Evolutionary conservation across 495 filamentous ascomycete species (phyloP).

Genomic region (Xylaria curta): DNA sequence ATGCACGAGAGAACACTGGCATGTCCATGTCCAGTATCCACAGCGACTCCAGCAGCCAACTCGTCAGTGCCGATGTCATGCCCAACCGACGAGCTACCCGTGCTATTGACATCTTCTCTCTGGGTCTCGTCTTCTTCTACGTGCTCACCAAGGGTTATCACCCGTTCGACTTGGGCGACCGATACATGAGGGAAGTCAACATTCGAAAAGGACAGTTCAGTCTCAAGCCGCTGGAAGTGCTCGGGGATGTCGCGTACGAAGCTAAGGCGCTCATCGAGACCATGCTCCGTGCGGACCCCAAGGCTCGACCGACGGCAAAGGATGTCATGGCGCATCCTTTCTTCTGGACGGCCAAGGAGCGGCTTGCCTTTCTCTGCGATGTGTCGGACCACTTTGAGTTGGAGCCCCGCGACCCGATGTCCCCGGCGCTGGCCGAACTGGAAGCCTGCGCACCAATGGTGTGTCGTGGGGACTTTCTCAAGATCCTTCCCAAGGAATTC

Average conservation of each 20-base stretch:
- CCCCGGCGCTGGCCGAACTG: slow-evolving; percentile 67
- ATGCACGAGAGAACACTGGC: slow-evolving; percentile 43
- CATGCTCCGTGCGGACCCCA: slow-evolving; percentile 81
- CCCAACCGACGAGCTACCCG: slow-evolving; percentile 85
- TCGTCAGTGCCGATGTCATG: slow-evolving; percentile 47
- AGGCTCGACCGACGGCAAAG: slow-evolving; percentile 70
- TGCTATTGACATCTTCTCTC: slow-evolving; percentile 94
- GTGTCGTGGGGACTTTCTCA: slow-evolving; percentile 72
- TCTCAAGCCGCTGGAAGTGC: slow-evolving; percentile 69
- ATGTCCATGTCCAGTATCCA: slow-evolving; percentile 49
- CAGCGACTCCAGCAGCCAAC: slow-evolving; percentile 52
- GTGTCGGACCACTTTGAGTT: slow-evolving; percentile 95
- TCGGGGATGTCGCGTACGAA: slow-evolving; percentile 84
- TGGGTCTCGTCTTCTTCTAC: slow-evolving; percentile 96
- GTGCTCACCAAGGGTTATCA: slow-evolving; percentile 90
- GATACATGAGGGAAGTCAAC: slow-evolving; percentile 94
- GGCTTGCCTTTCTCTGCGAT: slow-evolving; percentile 88
- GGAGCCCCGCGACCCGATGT: slow-evolving; percentile 81
- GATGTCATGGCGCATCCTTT: slow-evolving; percentile 91
- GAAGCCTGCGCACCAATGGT: slow-evolving; percentile 47
- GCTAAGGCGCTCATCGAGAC: slow-evolving; percentile 82
- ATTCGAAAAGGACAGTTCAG: slow-evolving; percentile 86
- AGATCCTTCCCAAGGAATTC: slow-evolving; percentile 75
- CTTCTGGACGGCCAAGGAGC: slow-evolving; percentile 90
- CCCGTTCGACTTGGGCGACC: slow-evolving; percentile 91